phyloP scores from a whole-genome alignment of 106 monocot genomes.

The Gastrodia elata region DNA sequence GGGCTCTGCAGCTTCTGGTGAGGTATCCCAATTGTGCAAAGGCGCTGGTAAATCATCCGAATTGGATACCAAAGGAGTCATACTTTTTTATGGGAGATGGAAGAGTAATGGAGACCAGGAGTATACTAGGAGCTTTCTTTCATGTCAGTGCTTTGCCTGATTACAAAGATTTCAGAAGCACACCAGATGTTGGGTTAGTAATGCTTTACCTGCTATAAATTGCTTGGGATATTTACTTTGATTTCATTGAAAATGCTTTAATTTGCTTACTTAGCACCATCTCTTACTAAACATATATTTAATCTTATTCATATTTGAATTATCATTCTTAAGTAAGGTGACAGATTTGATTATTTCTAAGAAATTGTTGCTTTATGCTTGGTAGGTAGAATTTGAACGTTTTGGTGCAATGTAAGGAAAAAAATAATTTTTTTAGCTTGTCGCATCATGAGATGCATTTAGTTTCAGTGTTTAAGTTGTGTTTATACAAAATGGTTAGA shows the following conservation, averaged over 20 bases:
- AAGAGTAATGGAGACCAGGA: conserved; percentile 55
- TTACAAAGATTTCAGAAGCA: conserved; percentile 53
- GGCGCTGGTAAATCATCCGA: conserved; percentile 75
- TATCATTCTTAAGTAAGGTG: too few relatives aligned
- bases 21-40: conserved; percentile 64
- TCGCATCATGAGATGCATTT: neutral
- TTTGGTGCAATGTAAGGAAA: too few relatives aligned
- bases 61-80: conserved; percentile 59
- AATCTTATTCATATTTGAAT: too few relatives aligned
- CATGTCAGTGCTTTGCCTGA: conserved; percentile 87
- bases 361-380: too few relatives aligned
- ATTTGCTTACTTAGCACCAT: neutral
- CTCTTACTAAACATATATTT: too few relatives aligned
- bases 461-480: neutral
- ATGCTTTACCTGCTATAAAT: neutral
- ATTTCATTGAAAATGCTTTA: too few relatives aligned
- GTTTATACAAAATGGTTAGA: neutral
- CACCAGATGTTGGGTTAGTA: conserved; percentile 89
- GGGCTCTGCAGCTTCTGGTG: conserved; percentile 54
- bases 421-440: neutral
- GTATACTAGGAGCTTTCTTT: conserved; percentile 77
- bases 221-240: too few relatives aligned
- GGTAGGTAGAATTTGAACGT: too few relatives aligned
- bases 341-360: too few relatives aligned
- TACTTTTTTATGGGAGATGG: conserved; percentile 46